Base-by-base conservation (phyloP, 2,329 filamentous ascomycete genomes). In the Rhynchosporium graminicola region DNA sequence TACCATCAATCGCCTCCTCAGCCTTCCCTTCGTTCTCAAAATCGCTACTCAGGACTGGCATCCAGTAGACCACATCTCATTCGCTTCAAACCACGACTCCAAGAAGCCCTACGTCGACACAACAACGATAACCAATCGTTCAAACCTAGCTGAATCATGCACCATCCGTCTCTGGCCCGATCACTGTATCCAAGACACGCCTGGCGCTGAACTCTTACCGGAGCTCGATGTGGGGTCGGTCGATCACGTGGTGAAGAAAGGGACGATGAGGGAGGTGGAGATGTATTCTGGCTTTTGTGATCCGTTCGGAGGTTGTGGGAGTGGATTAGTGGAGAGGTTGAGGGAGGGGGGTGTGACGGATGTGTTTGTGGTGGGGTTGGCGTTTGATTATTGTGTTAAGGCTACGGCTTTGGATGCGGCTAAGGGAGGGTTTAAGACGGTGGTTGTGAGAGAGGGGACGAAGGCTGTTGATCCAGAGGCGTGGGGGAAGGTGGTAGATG, bases 41-140 rank as follows among this genome's bases (percentile, higher is more conserved):
- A 79, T 98, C 68, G 92, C 91, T 50, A 97, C 94, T n/a, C 89
- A 92, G 74, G 95, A 99, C 83, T 96, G 86, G 81, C 95, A 99
- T 74, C 95, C 95, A 0, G 69, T 71, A 2, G 77, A 88, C 72
- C 94, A 98, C 80, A 82, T 96, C 75, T 97, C 94, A 47, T 99
- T 99, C 76, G 92, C 92, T 12, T 79, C 81, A 33, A 96, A 93
- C 77, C 93, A 98, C 76, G 66, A 76, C 67, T 63, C 83, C 71
- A 87, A 89, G 71, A 75, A 79, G 64, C 86, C 94, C 0, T 97
- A 90, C 74, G 79, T 82, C 40, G 88, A 89, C 45, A 78, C 77
- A 38, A 79, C 86, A 57, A 85, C 79, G 3, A 86, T 97, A 72
- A 73, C 73, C 59, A 91, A 93, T 76, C 90, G 90, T 1, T 68